These are phyloP conservation scores for Moringa oleifera DNA, from an alignment of 345 rosid genomes.

Conservation along the genomic window DNA sequence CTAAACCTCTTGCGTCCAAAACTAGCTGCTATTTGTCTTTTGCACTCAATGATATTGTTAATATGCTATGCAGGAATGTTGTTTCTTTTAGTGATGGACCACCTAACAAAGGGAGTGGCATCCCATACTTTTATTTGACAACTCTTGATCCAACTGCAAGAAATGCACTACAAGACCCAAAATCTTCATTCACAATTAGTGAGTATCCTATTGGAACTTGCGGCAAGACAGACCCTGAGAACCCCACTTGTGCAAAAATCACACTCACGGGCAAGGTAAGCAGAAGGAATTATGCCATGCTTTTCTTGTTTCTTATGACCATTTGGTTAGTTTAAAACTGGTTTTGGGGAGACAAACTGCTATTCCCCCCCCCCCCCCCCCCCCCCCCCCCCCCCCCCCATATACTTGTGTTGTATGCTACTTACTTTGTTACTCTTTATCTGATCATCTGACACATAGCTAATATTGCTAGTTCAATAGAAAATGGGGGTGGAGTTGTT, in stretches of 20 bases:
- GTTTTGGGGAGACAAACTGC: too few relatives aligned
- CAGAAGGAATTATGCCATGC: too few relatives aligned
- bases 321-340: too few relatives aligned
- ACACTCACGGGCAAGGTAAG: conserved; percentile 85
- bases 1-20: too few relatives aligned
- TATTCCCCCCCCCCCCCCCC: too few relatives aligned
- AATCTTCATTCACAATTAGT: conserved; percentile 74
- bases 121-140: conserved; percentile 93
- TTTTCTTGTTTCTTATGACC: too few relatives aligned
- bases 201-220: conserved; percentile 93
- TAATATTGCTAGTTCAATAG: not conserved
- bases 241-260: conserved; percentile 85
- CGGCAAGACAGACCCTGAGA: conserved; percentile 78
- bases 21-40: not conserved
- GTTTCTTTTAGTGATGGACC: conserved; percentile 84
- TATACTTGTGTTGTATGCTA: too few relatives aligned
- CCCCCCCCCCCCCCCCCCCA: too few relatives aligned
- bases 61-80: conserved; percentile 56
- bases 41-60: not conserved
- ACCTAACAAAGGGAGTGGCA: conserved; percentile 56
- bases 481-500: too few relatives aligned
- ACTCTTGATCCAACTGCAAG: conserved; percentile 91
- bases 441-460: not conserved
- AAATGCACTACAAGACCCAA: conserved; percentile 63
- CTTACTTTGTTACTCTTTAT: not conserved